A percentile compares a stretch with the other conserved stretches of the same genome.
phyloP scores from a whole-genome alignment of 768 basidiomycete genomes.

The Tylopilus balloui region DNA sequence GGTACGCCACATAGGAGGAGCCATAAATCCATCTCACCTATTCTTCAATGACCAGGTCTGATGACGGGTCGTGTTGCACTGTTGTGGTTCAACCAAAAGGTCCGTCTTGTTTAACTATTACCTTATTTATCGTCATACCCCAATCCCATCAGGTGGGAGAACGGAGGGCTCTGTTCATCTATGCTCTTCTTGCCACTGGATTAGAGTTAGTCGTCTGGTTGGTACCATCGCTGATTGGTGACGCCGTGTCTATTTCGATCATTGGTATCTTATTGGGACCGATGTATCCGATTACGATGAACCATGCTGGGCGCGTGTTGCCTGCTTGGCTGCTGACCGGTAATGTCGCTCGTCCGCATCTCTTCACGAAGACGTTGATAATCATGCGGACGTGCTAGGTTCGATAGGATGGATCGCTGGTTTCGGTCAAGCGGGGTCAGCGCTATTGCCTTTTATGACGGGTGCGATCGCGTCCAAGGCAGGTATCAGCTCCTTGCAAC shows the following conservation, averaged over 20 bases:
- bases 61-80: conserved; percentile 52
- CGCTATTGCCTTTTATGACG: conserved; percentile 67
- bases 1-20: conserved; percentile 31
- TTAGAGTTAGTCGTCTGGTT: conserved; percentile 58
- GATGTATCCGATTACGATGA: conserved; percentile 59
- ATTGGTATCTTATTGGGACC: conserved; percentile 53
- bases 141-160: conserved; percentile 44
- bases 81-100: conserved; percentile 53
- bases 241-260: conserved; percentile 52
- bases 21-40: not conserved
- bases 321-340: conserved; percentile 66
- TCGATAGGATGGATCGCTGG: conserved; percentile 68
- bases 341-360: not conserved
- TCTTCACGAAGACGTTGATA: not conserved
- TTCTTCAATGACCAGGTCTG: conserved; percentile 40
- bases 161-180: conserved; percentile 48
- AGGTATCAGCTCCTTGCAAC: conserved; percentile 44
- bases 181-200: conserved; percentile 48
- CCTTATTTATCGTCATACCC: not conserved
- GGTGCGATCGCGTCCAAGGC: conserved; percentile 61
- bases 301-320: conserved; percentile 60
- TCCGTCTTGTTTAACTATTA: conserved; percentile 8
- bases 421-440: conserved; percentile 68
- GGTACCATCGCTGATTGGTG: conserved; percentile 48
- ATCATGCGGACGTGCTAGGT: conserved; percentile 26